Evolutionary conservation across 2,329 filamentous ascomycete genomes (phyloP), one percentile per base, ranked within the genome.

Genomic region (Colletotrichum spinosum): DNA sequence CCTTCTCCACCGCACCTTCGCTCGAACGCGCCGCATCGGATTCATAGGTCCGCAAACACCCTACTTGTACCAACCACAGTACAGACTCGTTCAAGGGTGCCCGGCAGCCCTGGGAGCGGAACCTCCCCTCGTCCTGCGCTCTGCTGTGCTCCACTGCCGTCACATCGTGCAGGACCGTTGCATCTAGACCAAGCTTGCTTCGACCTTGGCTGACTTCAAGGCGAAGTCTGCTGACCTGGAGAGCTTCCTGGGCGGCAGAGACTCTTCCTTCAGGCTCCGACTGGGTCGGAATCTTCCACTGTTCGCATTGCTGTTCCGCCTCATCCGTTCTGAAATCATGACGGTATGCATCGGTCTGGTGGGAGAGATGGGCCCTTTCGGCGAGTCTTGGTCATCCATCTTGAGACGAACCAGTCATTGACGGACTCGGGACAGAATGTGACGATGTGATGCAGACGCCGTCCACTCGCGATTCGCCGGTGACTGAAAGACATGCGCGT

Each of bases 41-140:
- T 39, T 57, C 46, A 42, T 15, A 34, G 17, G 11, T 11, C n/a
- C 25, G 12, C 15, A 51, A 52, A 52, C 39, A 46, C 25, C 25
- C 25, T 25, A 25, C 4, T 25, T 5, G 25, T 25, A 25, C 25
- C 17, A 61, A 11, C 38, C 42, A 50, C 17, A n/a, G 33, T 42
- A 50, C 17, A n/a, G 33, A 37, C 25, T 37, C 15, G 33, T 4
- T 35, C 46, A 39, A 46, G 46, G 25, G 38, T 59, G 17, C 51
- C 57, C 46, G 35, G 57, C 57, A 65, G 61, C 57, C 39, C 46
- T 55, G 51, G 41, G 39, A 65, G 57, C 62, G 39, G 57, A 34
- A 51, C 51, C 38, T 25, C 10, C 11, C 9, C 44, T 9, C n/a
- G n/a, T 46, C n/a, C 25, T 8, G 7, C 41, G 15, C 41, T 15